Evolutionary conservation across 2,329 filamentous ascomycete species (phyloP).

Genomic region (Aspergillus sp.): DNA sequence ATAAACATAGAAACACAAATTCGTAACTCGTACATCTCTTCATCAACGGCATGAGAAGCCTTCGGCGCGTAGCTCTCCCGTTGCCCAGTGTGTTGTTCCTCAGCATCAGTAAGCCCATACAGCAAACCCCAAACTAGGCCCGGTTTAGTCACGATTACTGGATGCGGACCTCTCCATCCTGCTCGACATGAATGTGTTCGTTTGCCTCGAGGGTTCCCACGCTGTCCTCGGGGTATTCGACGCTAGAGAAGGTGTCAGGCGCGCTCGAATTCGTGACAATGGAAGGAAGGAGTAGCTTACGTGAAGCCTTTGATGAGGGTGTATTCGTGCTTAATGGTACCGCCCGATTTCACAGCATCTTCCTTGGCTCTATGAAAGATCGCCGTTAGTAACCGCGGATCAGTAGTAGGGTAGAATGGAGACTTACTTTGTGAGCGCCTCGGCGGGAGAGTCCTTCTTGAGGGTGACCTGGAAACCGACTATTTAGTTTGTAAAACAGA

Average conservation of each 20-base stretch:
- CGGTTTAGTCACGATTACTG: conserved; percentile 54
- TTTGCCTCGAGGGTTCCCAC: conserved; percentile 63
- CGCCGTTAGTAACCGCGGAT: conserved; percentile 20
- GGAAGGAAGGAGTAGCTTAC: conserved; percentile 58
- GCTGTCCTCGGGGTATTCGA: conserved; percentile 70
- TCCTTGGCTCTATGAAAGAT: conserved; percentile 69
- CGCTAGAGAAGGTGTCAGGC: conserved; percentile 56
- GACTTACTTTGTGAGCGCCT: conserved; percentile 69
- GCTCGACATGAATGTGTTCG: conserved; percentile 79
- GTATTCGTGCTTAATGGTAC: conserved; percentile 83
- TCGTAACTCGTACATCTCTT: conserved; percentile 27
- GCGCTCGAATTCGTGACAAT: neutral
- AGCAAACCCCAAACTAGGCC: neutral
- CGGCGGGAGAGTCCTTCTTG: conserved; percentile 69
- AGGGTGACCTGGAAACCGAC: conserved; percentile 69
- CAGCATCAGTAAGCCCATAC: neutral
- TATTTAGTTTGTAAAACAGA: conserved; percentile 5
- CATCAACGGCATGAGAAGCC: conserved; percentile 1
- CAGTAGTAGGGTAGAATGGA: neutral
- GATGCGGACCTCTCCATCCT: conserved; percentile 70
- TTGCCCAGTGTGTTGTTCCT: conserved; percentile 3
- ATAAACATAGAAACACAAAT: conserved; percentile 12
- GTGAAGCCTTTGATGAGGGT: conserved; percentile 89
- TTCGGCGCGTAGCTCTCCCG: neutral
- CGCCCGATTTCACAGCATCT: conserved; percentile 73